These are phyloP conservation scores for Spatholobus suberectus DNA, from an alignment of 306 rosid species.

Conservation along the genomic window DNA sequence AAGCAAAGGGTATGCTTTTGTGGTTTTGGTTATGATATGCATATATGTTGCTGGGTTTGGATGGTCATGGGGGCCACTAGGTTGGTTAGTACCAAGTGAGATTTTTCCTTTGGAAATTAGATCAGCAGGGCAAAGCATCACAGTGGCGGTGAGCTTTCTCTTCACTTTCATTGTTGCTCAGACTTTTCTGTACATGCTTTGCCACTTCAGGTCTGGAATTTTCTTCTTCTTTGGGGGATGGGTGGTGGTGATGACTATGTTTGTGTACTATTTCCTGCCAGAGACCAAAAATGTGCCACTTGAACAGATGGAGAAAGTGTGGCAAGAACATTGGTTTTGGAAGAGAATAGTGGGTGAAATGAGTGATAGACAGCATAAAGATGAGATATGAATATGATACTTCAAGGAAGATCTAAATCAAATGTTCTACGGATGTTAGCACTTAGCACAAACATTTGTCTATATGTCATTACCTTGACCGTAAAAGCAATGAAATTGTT, in stretches of 20 bases:
- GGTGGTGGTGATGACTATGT: conserved; percentile 54
- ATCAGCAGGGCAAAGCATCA: conserved; percentile 55
- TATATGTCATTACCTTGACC: background rate
- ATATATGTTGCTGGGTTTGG: conserved; percentile 55
- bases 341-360: conserved; percentile 41
- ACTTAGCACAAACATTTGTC: background rate
- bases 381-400: background rate
- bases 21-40: conserved; percentile 49
- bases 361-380: conserved; percentile 16
- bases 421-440: background rate
- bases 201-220: conserved; percentile 53
- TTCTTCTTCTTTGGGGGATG: conserved; percentile 69
- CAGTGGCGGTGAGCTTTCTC: conserved; percentile 58
- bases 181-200: conserved; percentile 54
- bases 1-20: conserved; percentile 47
- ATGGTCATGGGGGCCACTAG: conserved; percentile 62
- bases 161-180: conserved; percentile 58
- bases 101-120: conserved; percentile 54
- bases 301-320: conserved; percentile 56
- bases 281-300: conserved; percentile 43
- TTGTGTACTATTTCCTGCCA: conserved; percentile 43
- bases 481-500: background rate
- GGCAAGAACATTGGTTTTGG: conserved; percentile 66
- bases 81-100: conserved; percentile 60
- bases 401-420: background rate